A percentile compares a stretch with the other conserved stretches of the same genome.
Evolutionary conservation across 345 rosid genomes (phyloP).

Genomic region (Hirschfeldia incana): DNA sequence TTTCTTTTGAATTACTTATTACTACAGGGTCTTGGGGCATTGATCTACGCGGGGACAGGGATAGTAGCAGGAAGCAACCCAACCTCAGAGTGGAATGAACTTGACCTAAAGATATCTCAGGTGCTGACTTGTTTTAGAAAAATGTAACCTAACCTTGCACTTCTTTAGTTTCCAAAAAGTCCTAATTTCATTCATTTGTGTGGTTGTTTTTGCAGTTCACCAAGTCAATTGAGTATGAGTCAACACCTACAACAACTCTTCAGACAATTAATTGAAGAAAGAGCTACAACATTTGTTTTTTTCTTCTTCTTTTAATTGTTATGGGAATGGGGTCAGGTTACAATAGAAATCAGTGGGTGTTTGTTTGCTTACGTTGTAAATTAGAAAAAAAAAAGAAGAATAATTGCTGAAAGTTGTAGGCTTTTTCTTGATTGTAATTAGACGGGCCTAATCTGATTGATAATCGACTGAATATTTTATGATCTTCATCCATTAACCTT

Average conservation of each 20-base stretch:
- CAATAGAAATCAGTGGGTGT: conserved; percentile 4
- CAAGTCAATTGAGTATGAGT: conserved; percentile 32
- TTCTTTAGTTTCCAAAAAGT: not conserved
- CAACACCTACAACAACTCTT: conserved; percentile 17
- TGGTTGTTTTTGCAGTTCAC: conserved; percentile 32
- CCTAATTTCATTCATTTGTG: not conserved
- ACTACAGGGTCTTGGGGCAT: conserved; percentile 73
- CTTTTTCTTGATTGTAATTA: conserved; percentile 17
- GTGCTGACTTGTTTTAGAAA: conserved; percentile 30
- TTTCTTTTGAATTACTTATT: not conserved
- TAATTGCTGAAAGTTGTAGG: not conserved
- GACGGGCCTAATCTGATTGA: not conserved
- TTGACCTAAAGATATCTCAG: conserved; percentile 95
- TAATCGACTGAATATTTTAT: not conserved
- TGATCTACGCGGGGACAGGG: conserved; percentile 90
- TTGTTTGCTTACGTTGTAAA: conserved; percentile 5
- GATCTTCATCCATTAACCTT: not conserved
- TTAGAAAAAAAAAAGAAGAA: not conserved
- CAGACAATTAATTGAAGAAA: conserved; percentile 30
- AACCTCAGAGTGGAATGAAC: conserved; percentile 88
- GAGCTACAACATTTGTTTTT: not conserved
- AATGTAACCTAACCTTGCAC: not conserved
- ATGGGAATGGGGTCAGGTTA: not conserved
- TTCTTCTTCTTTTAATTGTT: not conserved
- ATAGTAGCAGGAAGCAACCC: conserved; percentile 91